Conservation (phyloP, 164 flowering plant species). For the Nymphaea thermarum region DNA sequence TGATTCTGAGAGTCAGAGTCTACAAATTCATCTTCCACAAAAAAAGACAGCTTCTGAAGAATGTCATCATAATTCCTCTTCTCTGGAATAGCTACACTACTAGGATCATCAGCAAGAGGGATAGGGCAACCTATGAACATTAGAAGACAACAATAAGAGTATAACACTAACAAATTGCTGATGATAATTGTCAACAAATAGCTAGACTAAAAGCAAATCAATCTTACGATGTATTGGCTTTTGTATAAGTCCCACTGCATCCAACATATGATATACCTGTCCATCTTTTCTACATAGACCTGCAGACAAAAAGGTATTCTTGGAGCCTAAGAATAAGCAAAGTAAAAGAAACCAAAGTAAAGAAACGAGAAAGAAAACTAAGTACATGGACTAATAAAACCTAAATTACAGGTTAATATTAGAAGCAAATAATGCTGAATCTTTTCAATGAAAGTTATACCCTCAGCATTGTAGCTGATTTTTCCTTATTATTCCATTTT, state of each 20-base stretch:
- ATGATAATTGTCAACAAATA: not conserved
- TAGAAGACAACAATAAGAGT: constrained; percentile 1
- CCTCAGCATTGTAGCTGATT: not conserved
- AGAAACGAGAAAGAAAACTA: not conserved
- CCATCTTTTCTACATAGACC: constrained; percentile 86
- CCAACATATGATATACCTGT: constrained; percentile 50
- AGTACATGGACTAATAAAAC: not conserved
- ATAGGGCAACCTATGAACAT: constrained; percentile 62
- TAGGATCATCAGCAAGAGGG: constrained; percentile 62
- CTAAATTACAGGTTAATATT: not conserved
- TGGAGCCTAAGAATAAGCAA: not conserved
- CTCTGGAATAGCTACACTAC: constrained; percentile 53
- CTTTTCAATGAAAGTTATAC: not conserved
- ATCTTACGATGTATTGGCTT: constrained; percentile 77
- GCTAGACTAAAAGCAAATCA: not conserved
- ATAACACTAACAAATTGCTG: constrained; percentile 2
- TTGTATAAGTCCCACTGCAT: constrained; percentile 60
- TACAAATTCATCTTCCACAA: constrained; percentile 38
- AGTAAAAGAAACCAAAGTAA: not conserved
- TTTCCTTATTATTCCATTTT: too few relatives aligned
- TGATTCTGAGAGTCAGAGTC: constrained; percentile 30
- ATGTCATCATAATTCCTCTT: constrained; percentile 41
- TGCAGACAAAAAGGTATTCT: constrained; percentile 21
- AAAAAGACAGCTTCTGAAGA: constrained; percentile 47
- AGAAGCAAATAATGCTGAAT: not conserved